Percentiles rank a stretch among this genome's conserved stretches.
Evolutionary conservation across 2,329 filamentous ascomycete genomes (phyloP).

Genomic region (Tolypocladium pustulatum): DNA sequence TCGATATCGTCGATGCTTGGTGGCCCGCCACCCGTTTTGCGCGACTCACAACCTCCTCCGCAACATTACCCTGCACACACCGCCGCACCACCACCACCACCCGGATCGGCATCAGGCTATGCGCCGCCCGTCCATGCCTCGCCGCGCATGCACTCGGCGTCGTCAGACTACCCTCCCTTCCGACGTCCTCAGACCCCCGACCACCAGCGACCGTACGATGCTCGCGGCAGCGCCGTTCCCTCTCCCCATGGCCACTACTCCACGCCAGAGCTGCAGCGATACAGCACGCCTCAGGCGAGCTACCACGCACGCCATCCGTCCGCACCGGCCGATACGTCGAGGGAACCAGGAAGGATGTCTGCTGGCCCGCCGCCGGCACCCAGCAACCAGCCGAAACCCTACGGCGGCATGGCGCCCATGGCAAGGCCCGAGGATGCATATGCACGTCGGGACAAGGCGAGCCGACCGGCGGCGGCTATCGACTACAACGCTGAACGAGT

Average conservation of each 20-base stretch:
- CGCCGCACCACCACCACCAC: conserved; percentile 14
- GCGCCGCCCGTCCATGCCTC: conserved; percentile 41
- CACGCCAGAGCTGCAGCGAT: conserved; percentile 48
- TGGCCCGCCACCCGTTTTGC: conserved; percentile 32
- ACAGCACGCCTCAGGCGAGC: conserved; percentile 43
- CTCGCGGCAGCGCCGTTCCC: conserved; percentile 31
- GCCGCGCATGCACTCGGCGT: conserved; percentile 41
- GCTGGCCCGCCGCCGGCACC: conserved; percentile 35
- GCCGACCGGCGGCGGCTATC: conserved; percentile 21
- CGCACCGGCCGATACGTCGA: conserved; percentile 31
- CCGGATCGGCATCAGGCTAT: conserved; percentile 34
- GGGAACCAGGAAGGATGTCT: conserved; percentile 26
- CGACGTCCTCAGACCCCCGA: conserved; percentile 67
- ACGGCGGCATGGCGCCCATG: conserved; percentile 30
- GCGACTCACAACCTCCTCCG: conserved; percentile 29
- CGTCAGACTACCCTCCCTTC: conserved; percentile 50
- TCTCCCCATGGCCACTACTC: conserved; percentile 42
- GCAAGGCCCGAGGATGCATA: conserved; percentile 34
- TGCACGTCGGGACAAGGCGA: conserved; percentile 36
- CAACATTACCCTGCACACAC: conserved; percentile 31
- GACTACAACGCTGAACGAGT: conserved; percentile 45
- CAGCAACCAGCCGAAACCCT: conserved; percentile 41
- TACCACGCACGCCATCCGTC: conserved; percentile 42
- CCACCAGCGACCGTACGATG: conserved; percentile 45
- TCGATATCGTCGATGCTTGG: conserved; percentile 52